These are phyloP conservation scores for Tetradesmus obliquus DNA, from an alignment of 139 green algal genomes.

Conservation along the genomic window DNA sequence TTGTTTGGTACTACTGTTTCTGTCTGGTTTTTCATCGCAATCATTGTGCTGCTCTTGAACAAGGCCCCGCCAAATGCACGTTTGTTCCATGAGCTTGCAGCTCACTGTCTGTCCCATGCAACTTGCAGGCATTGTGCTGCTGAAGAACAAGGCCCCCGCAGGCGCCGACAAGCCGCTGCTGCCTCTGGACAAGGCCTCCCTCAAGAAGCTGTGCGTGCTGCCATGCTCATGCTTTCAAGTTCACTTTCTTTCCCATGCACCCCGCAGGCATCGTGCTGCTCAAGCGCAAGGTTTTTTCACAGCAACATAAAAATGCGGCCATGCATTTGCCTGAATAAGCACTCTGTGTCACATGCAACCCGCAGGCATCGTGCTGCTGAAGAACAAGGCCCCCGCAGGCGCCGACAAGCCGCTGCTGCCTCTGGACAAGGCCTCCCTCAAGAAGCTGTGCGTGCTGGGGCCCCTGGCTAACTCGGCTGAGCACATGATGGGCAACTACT, in stretches of 20 bases:
- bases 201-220: constrained; percentile 31
- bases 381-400: constrained; percentile 5
- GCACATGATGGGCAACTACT: constrained; percentile 51
- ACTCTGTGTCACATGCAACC: background rate
- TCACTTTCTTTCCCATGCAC: background rate
- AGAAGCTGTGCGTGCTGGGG: constrained; percentile 39
- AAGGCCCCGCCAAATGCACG: too few relatives aligned
- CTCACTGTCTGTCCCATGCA: too few relatives aligned
- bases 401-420: constrained; percentile 9
- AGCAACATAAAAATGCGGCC: background rate
- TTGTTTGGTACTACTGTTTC: background rate
- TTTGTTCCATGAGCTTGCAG: background rate
- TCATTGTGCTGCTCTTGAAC: background rate
- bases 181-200: background rate
- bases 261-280: constrained; percentile 9
- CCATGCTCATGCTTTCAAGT: background rate
- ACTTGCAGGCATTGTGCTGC: constrained; percentile 33
- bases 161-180: background rate
- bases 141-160: background rate
- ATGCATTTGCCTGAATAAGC: too few relatives aligned
- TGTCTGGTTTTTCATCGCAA: background rate
- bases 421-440: background rate
- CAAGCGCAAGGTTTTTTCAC: background rate
- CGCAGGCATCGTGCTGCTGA: constrained; percentile 38
- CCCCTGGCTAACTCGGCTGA: constrained; percentile 12